Evolutionary conservation across 1,139 yeast species (phyloP).

Genomic region (Suhomyces anneliseae): DNA sequence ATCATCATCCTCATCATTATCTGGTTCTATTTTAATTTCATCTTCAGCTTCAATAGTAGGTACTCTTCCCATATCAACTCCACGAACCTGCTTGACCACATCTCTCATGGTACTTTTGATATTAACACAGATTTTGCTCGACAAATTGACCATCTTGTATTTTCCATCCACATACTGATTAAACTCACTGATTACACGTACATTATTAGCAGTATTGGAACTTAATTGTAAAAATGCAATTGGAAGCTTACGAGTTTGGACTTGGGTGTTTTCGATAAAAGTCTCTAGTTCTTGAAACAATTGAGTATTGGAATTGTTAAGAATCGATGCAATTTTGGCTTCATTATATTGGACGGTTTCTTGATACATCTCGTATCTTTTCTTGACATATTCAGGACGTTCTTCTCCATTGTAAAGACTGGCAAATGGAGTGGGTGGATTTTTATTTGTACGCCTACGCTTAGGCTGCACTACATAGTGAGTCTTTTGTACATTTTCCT

Average conservation of each 20-base stretch:
- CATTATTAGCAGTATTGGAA: slow-evolving; percentile 58
- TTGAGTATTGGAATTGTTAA: slow-evolving; percentile 39
- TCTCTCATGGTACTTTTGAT: slow-evolving; percentile 42
- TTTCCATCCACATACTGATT: slow-evolving; percentile 22
- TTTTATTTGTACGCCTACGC: slow-evolving; percentile 5
- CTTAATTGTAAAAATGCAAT: slow-evolving; percentile 53
- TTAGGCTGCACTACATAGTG: slow-evolving; percentile 16
- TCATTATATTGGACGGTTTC: slow-evolving; percentile 42
- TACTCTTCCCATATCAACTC: background rate
- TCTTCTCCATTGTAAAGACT: slow-evolving; percentile 43
- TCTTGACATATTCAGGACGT: slow-evolving; percentile 28
- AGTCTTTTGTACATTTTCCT: slow-evolving; percentile 14
- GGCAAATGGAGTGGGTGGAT: slow-evolving; percentile 32
- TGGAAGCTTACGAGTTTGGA: slow-evolving; percentile 25
- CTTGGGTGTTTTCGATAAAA: slow-evolving; percentile 22
- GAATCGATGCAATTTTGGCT: slow-evolving; percentile 34
- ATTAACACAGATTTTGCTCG: slow-evolving; percentile 43
- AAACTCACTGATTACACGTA: slow-evolving; percentile 47
- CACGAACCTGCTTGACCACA: slow-evolving; percentile 34
- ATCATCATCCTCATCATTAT: slow-evolving; percentile 14
- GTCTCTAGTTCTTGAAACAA: slow-evolving; percentile 33
- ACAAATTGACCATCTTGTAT: slow-evolving; percentile 36
- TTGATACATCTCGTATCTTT: slow-evolving; percentile 41
- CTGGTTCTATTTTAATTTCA: slow-evolving; percentile 9
- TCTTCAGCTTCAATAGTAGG: background rate